Base-by-base conservation (phyloP, 768 basidiomycete genomes). In the Podaxis sp. region DNA sequence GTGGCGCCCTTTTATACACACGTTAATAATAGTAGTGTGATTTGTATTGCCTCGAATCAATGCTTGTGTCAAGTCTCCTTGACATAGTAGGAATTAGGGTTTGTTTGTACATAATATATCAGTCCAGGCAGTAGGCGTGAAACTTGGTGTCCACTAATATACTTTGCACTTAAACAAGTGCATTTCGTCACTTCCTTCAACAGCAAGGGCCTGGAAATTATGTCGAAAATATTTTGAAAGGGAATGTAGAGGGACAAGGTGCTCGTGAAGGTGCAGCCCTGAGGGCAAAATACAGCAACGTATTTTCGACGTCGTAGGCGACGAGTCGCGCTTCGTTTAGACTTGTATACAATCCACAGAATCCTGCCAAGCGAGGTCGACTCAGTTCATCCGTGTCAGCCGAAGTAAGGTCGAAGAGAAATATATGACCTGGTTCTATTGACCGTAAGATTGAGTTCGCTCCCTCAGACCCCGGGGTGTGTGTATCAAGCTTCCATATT, bases 171-270 rank as follows among this genome's bases (percentile, higher is more conserved):
- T n/a, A n/a, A n/a, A n/a, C n/a, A n/a, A n/a, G n/a, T n/a, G n/a
- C n/a, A n/a, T n/a, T n/a, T n/a, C n/a, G n/a, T n/a, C n/a, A n/a
- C n/a, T n/a, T n/a, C n/a, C n/a, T n/a, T n/a, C n/a, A n/a, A n/a
- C n/a, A n/a, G n/a, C 94, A 95, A 64, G 96, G 98, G 69, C 95
- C 97, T 0, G 96, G 95, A 27, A 92, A 90, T 70, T 98, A 98
- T 76, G 95, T 99, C 42, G 96, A 95, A 5, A 96, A 98, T 74
- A 87, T 98, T 11, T 89, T 98, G 66, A 98, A 96, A 76, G 90
- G 90, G 96, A 5, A 99, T 98, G 97, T 93, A 95, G 58, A 98
- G 98, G 89, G 98, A 88, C 74, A 98, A 97, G 75, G 95, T 98
- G 13, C 77, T 98, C 42, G 95, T 99, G 63, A 98, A 99, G 73